A percentile compares a stretch with the other conserved stretches of the same genome.
Evolutionary conservation across 495 filamentous ascomycete species (phyloP).

Genomic region (Penicillium manginii): DNA sequence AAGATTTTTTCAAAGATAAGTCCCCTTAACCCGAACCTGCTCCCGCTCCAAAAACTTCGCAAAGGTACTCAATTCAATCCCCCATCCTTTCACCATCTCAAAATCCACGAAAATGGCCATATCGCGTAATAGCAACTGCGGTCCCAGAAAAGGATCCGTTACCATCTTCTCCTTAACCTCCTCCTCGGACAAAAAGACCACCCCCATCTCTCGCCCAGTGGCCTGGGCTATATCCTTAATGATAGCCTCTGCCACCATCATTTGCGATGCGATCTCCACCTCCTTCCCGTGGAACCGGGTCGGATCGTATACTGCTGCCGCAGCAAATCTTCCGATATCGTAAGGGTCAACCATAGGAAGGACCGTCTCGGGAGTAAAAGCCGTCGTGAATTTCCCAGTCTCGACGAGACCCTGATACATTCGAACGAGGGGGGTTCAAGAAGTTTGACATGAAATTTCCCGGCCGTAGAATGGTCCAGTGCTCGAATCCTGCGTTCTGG

Average conservation of each 20-base stretch:
- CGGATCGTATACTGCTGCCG: conserved; percentile 46
- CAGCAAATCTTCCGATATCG: conserved; percentile 53
- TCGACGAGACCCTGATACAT: conserved; percentile 44
- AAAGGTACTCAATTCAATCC: conserved; percentile 38
- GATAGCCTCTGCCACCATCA: conserved; percentile 33
- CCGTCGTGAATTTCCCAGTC: conserved; percentile 37
- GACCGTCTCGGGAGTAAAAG: conserved; percentile 32
- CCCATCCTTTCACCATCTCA: conserved; percentile 37
- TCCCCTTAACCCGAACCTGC: conserved; percentile 23
- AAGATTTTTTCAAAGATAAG: conserved; percentile 16
- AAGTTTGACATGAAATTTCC: conserved; percentile 58
- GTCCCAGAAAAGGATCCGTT: conserved; percentile 32
- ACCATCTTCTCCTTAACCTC: conserved; percentile 33
- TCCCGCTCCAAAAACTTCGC: conserved; percentile 42
- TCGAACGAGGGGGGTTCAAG: conserved; percentile 33
- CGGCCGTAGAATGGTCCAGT: conserved; percentile 49
- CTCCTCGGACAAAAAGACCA: conserved; percentile 41
- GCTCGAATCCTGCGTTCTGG: conserved; percentile 33
- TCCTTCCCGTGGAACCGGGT: conserved; percentile 38
- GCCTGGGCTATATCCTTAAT: conserved; percentile 33
- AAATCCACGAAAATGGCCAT: conserved; percentile 39
- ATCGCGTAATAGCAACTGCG: conserved; percentile 34
- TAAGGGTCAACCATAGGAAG: conserved; percentile 48
- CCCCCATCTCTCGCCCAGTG: conserved; percentile 36
- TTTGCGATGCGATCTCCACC: conserved; percentile 45